Conservation (phyloP, 2,329 filamentous ascomycete genomes). For the Cladosporium oxysporum region DNA sequence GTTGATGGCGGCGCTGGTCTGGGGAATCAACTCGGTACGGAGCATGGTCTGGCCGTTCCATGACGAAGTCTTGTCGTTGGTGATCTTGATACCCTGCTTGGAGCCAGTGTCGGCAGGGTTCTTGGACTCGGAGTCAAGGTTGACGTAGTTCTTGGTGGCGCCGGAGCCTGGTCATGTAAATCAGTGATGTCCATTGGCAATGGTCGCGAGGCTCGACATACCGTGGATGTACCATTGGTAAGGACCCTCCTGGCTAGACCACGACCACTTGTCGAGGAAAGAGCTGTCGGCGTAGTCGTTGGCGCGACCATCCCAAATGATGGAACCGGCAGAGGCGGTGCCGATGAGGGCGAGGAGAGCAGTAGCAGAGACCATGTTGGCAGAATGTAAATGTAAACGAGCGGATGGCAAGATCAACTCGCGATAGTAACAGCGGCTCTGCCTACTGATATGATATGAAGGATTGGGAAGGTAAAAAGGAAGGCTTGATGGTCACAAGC, state of each 20-base stretch:
- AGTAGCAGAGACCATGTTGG: constrained; percentile 26
- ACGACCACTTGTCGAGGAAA: constrained; percentile 59
- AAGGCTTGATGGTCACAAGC: constrained; percentile 17
- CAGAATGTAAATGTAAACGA: constrained; percentile 18
- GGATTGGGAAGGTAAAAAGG: background rate
- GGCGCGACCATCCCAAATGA: constrained; percentile 68
- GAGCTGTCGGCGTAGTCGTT: constrained; percentile 57
- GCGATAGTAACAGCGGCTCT: constrained; percentile 11
- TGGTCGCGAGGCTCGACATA: background rate
- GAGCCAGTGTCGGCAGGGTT: constrained; percentile 65
- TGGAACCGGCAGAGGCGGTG: constrained; percentile 43
- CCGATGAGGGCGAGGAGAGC: constrained; percentile 27
- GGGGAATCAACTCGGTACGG: constrained; percentile 72
- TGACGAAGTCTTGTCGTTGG: constrained; percentile 63
- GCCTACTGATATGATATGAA: constrained; percentile 16
- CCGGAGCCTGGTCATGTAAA: constrained; percentile 42
- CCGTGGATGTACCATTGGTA: constrained; percentile 79
- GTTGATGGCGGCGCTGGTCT: constrained; percentile 66
- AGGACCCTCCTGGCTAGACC: constrained; percentile 66
- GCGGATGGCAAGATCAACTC: constrained; percentile 27
- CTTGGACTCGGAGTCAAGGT: constrained; percentile 61
- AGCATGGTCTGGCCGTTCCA: constrained; percentile 75
- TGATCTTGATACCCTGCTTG: constrained; percentile 67
- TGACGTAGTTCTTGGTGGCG: constrained; percentile 60
- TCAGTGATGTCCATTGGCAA: background rate